Percentiles rank a stretch among this genome's conserved stretches.
These are phyloP conservation scores for Phytophthora megakarya DNA, from an alignment of 352 stramenopile genomes.

Conservation along the genomic window DNA sequence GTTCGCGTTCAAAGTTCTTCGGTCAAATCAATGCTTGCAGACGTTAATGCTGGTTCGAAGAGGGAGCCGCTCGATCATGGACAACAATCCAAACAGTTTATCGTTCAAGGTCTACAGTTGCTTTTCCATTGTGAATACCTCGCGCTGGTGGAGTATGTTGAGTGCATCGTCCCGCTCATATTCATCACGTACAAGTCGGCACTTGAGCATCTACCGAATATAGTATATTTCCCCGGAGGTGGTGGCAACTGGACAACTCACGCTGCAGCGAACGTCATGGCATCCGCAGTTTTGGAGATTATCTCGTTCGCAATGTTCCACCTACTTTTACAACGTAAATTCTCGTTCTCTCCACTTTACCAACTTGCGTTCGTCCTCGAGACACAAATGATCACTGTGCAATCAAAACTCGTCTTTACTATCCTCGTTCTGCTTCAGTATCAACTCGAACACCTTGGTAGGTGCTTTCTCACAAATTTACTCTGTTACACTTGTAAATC, in stretches of 20 bases:
- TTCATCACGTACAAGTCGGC: conserved; percentile 35
- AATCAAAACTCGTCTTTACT: not conserved
- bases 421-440: conserved; percentile 4
- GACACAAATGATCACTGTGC: conserved; percentile 1
- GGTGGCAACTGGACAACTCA: not conserved
- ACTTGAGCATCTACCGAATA: conserved; percentile 36
- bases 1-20: too few species aligned
- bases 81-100: not conserved
- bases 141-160: conserved; percentile 40
- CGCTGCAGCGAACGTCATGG: not conserved
- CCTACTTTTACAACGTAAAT: not conserved
- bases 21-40: too few species aligned
- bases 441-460: conserved; percentile 3
- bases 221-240: conserved; percentile 31
- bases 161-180: conserved; percentile 35
- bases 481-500: too few species aligned
- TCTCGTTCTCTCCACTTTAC: conserved; percentile 4
- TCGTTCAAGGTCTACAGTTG: conserved; percentile 19
- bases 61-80: not conserved
- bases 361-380: conserved; percentile 14
- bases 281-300: not conserved
- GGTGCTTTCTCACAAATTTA: not conserved
- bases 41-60: too few species aligned
- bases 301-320: not conserved
- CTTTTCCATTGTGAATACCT: conserved; percentile 40